Base-by-base conservation (phyloP, 2,329 filamentous ascomycete genomes). In the Aureobasidium uvarum region DNA sequence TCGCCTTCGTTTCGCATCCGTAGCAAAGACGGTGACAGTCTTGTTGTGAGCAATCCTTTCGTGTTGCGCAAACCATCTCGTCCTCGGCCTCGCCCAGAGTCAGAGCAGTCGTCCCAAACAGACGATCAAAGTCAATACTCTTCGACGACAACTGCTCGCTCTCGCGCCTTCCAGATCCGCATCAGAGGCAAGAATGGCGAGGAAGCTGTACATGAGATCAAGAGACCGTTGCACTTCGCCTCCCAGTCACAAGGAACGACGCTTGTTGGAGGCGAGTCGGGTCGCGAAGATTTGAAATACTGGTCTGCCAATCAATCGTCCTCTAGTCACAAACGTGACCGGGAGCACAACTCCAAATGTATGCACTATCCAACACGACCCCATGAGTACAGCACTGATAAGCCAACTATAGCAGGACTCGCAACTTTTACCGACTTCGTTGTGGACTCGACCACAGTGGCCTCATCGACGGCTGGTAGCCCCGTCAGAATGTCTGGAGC, bases 401-500 rank as follows among this genome's bases (percentile, higher is more conserved):
- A 25, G 38, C 8, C 7, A 36, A 13, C 2, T 33, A 41, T 25
- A 54, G 45, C 55, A 55, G 45, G 41, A 66, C 41, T 20, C 23
- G 11, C 23, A 25, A 33, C n/a, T n/a, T 41, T 25, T 13, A 46
- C 55, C 20, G 58, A 54, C 20, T 55, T 60, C 39, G 23, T 62
- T 20, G 48, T 36, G 5, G 58, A 62, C 33, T 50, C 33, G 14
- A 51, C 33, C 43, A 38, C 46, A 23, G 18, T n/a, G 5, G 18
- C 33, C 33, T 23, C 64, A 2, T 52, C 48, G 11, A 20, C 25
- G 2, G 6, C 8, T 28, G 13, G n/a, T n/a, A 59, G 25, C 14
- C 39, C 54, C 13, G 20, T 45, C 28, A 66, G 38, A 67, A 71
- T 74, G 70, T 70, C 69, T 43, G 71, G 71, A 38, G 71, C 68